Base-by-base conservation (phyloP, 371 early-diverging fungal species). In the Mucor indicus region DNA sequence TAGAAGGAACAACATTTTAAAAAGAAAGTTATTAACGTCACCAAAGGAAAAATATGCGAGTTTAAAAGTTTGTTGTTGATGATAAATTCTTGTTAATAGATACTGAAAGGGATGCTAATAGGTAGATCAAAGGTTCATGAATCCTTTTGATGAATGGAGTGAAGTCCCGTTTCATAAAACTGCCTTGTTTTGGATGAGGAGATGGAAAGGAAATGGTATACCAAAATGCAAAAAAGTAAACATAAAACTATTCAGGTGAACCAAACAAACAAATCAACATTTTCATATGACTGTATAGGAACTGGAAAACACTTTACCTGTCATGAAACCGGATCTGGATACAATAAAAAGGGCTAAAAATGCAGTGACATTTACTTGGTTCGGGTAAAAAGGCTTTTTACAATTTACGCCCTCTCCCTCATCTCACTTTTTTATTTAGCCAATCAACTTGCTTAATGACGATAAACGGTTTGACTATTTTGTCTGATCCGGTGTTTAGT, bases 361-460 rank as follows among this genome's bases (percentile, higher is more conserved):
- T 55, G 55, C 58, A 60, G 44, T 67, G 42, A 60, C 75, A 48
- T 55, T 79, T 60, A 75, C 73, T 46, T 67, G 78, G 75, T 67
- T 68, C 20, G 72, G 72, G 72, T 66, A 61, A 61, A 23, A n/a
- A n/a, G n/a, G n/a, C n/a, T n/a, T 31, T 23, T 15, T 33, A 36
- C 30, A 29, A 29, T 29, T 29, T 12, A 8, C 30, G 12, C 12
- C 6, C 8, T 6, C 12, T 9, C n/a, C n/a, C 35, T 33, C 4
- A 4, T 33, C n/a, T n/a, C n/a, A n/a, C n/a, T n/a, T n/a, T 33
- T 33, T 7, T 33, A 4, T 33, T 33, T 49, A 78, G 84, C 23
- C 84, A 84, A 60, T 84, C 84, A 0, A 84, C 81, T 4, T 80
- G 81, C 42, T 50, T 84, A 27, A 75, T 81, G 20, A 80, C 79